Conservation (phyloP, 768 basidiomycete genomes). For the Suillus bovinus region DNA sequence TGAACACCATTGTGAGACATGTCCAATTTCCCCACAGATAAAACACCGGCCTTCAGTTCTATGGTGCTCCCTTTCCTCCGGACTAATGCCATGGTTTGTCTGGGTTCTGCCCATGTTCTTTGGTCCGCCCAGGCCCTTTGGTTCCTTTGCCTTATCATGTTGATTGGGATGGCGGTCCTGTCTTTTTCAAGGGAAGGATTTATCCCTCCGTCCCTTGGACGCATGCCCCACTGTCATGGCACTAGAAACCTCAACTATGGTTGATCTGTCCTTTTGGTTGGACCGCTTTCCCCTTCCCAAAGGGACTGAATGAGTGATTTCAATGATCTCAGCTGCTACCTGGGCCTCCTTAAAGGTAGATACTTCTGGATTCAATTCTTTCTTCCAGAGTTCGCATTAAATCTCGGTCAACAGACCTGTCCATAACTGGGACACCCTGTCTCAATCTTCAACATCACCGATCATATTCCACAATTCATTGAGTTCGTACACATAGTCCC, state of each 20-base stretch:
- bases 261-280: neutral
- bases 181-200: no score
- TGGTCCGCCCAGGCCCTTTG: no score
- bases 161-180: no score
- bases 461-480: constrained; percentile 36
- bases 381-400: constrained; percentile 30
- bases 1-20: constrained; percentile 33
- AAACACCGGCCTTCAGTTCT: constrained; percentile 29
- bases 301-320: constrained; percentile 24
- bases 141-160: no score
- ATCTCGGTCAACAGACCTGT: constrained; percentile 28
- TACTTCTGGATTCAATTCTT: neutral
- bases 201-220: no score
- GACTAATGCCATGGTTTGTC: neutral
- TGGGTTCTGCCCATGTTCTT: no score
- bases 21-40: constrained; percentile 27
- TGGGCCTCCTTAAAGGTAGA: constrained; percentile 30
- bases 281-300: neutral
- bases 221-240: no score
- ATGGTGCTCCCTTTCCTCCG: neutral
- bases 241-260: no score
- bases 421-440: constrained; percentile 37
- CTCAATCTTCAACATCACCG: constrained; percentile 27
- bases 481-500: constrained; percentile 35
- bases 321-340: constrained; percentile 29